A percentile compares a stretch with the other conserved stretches of the same genome.
Conservation (phyloP, 495 filamentous ascomycete species). For the Stereocaulon alpinum region DNA sequence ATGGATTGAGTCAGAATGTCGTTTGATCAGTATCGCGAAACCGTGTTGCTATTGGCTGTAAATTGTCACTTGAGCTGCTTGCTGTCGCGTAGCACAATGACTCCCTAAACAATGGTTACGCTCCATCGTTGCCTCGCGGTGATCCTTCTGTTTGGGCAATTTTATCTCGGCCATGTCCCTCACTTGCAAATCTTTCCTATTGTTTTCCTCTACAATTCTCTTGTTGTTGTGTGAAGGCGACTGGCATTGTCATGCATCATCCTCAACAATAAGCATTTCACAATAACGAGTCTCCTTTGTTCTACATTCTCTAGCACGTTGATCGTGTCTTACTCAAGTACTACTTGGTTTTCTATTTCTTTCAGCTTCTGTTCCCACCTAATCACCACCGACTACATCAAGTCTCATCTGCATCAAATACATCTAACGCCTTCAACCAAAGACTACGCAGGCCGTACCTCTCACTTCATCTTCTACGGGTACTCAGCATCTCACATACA, state of each 20-base stretch:
- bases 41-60: not conserved
- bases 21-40: not conserved
- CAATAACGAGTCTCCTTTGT: slow-evolving; percentile 3
- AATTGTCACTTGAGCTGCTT: not conserved
- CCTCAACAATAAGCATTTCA: not conserved
- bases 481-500: not conserved
- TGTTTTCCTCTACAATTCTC: not conserved
- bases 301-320: slow-evolving; percentile 12
- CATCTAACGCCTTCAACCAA: not conserved
- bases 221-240: slow-evolving; percentile 3
- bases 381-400: not conserved
- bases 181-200: not conserved
- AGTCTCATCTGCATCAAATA: not conserved
- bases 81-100: not conserved
- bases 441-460: slow-evolving; percentile 7
- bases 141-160: not conserved
- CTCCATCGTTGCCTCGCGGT: not conserved
- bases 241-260: slow-evolving; percentile 1
- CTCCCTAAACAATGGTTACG: not conserved
- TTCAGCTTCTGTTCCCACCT: not conserved
- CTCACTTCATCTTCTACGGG: not conserved
- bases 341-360: not conserved
- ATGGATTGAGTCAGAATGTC: not conserved
- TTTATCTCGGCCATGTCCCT: not conserved
- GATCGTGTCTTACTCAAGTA: slow-evolving; percentile 6